A percentile compares a stretch with the other conserved stretches of the same genome.
phyloP scores from a whole-genome alignment of 164 flowering plant genomes.

The Cinnamomum chago region DNA sequence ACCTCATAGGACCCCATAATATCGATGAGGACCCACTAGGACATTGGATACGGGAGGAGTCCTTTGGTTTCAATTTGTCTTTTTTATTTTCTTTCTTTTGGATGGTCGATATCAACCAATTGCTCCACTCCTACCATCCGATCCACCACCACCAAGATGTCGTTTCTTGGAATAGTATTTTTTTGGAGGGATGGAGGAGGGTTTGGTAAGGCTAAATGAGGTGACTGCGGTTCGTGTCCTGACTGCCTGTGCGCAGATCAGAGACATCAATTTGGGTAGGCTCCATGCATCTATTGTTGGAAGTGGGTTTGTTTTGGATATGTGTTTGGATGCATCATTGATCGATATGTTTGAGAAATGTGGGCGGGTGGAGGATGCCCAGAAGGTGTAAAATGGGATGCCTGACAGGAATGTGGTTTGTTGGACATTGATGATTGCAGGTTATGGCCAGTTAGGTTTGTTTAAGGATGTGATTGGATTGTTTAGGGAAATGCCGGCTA shows the following conservation, averaged over 20 bases:
- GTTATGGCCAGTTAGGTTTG: constrained; percentile 20
- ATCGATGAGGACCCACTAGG: too few relatives aligned
- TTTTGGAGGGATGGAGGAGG: constrained; percentile 15
- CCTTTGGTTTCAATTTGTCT: too few relatives aligned
- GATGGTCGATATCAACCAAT: too few relatives aligned
- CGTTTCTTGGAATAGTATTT: constrained; percentile 32
- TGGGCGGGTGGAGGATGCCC: constrained; percentile 20
- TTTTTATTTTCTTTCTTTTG: too few relatives aligned
- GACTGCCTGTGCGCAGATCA: constrained; percentile 24
- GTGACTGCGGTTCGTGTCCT: constrained; percentile 22
- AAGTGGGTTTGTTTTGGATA: constrained; percentile 19
- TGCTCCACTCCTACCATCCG: too few relatives aligned
- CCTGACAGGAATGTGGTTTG: constrained; percentile 26
- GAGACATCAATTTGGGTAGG: constrained; percentile 19
- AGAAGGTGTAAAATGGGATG: constrained; percentile 19
- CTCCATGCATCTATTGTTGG: constrained; percentile 20
- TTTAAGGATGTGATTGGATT: constrained; percentile 24
- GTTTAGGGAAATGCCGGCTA: constrained; percentile 32
- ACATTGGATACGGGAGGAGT: too few relatives aligned
- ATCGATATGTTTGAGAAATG: constrained; percentile 30
- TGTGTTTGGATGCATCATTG: constrained; percentile 21
- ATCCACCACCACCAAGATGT: constrained; percentile 12
- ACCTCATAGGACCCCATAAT: too few relatives aligned
- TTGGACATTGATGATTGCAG: constrained; percentile 31
- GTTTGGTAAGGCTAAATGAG: constrained; percentile 16